A percentile compares a stretch with the other conserved stretches of the same genome.
Evolutionary conservation across 1,284 basidiomycete genomes (phyloP).

Genomic region (Tetrapyrgos nigripes): DNA sequence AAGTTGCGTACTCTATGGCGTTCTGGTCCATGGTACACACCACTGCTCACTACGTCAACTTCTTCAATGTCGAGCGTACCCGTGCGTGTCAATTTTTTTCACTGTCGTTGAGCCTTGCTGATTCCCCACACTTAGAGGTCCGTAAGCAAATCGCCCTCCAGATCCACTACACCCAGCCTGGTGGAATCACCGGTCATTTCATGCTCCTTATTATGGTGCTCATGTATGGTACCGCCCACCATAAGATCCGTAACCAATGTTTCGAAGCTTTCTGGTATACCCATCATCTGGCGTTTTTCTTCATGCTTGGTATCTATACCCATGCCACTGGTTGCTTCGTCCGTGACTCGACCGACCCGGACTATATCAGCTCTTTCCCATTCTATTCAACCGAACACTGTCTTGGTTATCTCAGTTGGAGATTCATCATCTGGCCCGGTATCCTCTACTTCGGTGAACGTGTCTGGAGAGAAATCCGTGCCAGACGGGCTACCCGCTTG

Average conservation of each 20-base stretch:
- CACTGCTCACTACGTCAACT: slow-evolving; percentile 91
- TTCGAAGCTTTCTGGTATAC: slow-evolving; percentile 96
- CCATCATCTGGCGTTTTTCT: slow-evolving; percentile 91
- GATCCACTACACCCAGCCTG: slow-evolving; percentile 87
- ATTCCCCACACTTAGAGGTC: slow-evolving; percentile 61
- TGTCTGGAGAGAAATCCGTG: slow-evolving; percentile 80
- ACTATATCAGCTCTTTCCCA: slow-evolving; percentile 71
- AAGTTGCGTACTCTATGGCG: slow-evolving; percentile 89
- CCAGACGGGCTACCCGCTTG: slow-evolving; percentile 74
- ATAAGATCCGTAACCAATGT: slow-evolving; percentile 83
- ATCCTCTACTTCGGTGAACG: slow-evolving; percentile 88
- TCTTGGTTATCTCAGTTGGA: slow-evolving; percentile 87
- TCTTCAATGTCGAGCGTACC: slow-evolving; percentile 83
- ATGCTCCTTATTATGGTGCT: slow-evolving; percentile 89
- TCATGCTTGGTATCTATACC: slow-evolving; percentile 86
- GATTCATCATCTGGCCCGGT: slow-evolving; percentile 87
- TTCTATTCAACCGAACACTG: slow-evolving; percentile 86
- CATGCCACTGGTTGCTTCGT: slow-evolving; percentile 95
- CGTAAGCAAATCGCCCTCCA: slow-evolving; percentile 75
- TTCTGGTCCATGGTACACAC: slow-evolving; percentile 89
- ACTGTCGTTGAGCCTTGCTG: slow-evolving; percentile 4
- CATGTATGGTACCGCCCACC: slow-evolving; percentile 86
- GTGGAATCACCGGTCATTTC: slow-evolving; percentile 89
- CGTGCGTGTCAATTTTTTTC: slow-evolving; percentile 52
- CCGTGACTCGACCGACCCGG: slow-evolving; percentile 76